phyloP scores from a whole-genome alignment of 257 asterid genomes.

The Solanum chilense region DNA sequence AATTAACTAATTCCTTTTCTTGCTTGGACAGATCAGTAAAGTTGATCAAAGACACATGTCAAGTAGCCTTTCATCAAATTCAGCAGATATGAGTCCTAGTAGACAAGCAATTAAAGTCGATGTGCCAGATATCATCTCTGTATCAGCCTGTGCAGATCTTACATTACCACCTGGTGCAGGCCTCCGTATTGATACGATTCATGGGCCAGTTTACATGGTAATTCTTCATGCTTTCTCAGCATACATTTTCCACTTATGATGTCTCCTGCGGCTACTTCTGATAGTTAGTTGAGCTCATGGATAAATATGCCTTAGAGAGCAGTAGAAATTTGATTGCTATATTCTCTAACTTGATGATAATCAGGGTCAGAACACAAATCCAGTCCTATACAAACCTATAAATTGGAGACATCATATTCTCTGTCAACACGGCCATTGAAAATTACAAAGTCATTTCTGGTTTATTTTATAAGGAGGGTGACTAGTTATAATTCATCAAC shows the following conservation, averaged over 20 bases:
- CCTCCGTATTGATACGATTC: constrained; percentile 65
- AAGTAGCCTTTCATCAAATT: constrained; percentile 49
- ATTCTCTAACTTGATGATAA: neutral
- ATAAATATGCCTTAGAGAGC: neutral
- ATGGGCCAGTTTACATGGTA: constrained; percentile 84
- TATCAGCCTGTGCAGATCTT: constrained; percentile 84
- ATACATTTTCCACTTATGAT: neutral
- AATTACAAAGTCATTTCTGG: neutral
- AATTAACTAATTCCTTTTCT: neutral
- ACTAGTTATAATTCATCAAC: neutral
- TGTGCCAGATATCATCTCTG: constrained; percentile 62
- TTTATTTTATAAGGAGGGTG: neutral
- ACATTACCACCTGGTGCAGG: constrained; percentile 98
- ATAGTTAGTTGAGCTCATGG: neutral
- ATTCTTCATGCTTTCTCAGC: neutral
- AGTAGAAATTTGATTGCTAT: neutral
- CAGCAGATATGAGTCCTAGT: constrained; percentile 30
- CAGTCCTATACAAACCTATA: neutral
- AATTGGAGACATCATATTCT: neutral
- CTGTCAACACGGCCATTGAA: neutral
- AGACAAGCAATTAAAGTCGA: constrained; percentile 50
- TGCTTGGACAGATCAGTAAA: constrained; percentile 38
- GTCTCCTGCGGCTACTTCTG: neutral
- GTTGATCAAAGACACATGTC: constrained; percentile 42
- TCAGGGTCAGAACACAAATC: neutral